A percentile compares a stretch with the other conserved stretches of the same genome.
phyloP scores from a whole-genome alignment of 2,329 filamentous ascomycete species.

The Juglanconis juglandina region DNA sequence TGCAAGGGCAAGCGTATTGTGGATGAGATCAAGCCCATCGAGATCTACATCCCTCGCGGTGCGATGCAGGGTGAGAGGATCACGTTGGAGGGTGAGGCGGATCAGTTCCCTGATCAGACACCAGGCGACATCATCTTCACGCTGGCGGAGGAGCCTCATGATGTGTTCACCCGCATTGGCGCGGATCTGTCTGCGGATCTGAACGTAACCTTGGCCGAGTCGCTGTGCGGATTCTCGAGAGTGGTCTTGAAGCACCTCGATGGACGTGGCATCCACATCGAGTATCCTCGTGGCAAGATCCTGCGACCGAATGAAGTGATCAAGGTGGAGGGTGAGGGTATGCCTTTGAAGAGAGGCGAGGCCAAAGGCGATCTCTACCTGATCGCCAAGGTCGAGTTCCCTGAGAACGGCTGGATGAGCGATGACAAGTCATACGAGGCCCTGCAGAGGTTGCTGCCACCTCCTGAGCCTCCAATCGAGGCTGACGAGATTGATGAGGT shows the following conservation, averaged over 20 bases:
- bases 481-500: conserved; percentile 82
- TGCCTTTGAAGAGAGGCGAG: conserved; percentile 88
- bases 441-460: conserved; percentile 73
- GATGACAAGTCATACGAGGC: conserved; percentile 68
- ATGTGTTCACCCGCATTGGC: conserved; percentile 76
- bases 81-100: conserved; percentile 86
- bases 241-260: conserved; percentile 91
- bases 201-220: conserved; percentile 76
- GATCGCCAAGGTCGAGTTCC: conserved; percentile 81
- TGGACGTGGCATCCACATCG: conserved; percentile 80
- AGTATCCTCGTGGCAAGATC: conserved; percentile 76
- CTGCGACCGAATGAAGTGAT: conserved; percentile 80
- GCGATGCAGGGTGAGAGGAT: conserved; percentile 86
- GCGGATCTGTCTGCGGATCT: conserved; percentile 80
- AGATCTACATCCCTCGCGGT: conserved; percentile 92
- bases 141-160: conserved; percentile 76
- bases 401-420: conserved; percentile 77
- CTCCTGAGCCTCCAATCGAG: conserved; percentile 56
- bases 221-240: conserved; percentile 83
- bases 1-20: conserved; percentile 90
- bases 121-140: conserved; percentile 93
- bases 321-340: conserved; percentile 85
- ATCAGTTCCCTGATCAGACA: conserved; percentile 83
- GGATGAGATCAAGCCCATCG: conserved; percentile 87
- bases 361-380: conserved; percentile 83